phyloP scores from a whole-genome alignment of 1,284 basidiomycete species.

The Vanrija humicola region DNA sequence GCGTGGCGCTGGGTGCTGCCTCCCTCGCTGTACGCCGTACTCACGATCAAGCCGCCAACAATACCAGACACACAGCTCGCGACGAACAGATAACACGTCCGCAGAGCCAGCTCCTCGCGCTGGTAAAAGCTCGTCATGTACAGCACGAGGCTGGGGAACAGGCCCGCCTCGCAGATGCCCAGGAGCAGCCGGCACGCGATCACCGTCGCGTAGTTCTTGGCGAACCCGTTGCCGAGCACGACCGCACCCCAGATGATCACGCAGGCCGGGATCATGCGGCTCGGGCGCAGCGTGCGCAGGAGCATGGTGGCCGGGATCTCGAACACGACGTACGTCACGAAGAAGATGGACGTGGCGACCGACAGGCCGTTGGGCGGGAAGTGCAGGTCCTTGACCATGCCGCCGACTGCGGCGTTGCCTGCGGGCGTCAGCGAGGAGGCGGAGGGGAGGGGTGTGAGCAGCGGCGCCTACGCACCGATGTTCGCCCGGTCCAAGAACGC shows the following conservation, averaged over 20 bases:
- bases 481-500: slow-evolving; percentile 3
- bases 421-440: not conserved
- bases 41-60: slow-evolving; percentile 31
- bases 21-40: not conserved
- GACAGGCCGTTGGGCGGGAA: slow-evolving; percentile 5
- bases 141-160: slow-evolving; percentile 27
- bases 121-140: slow-evolving; percentile 27
- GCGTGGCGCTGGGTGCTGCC: not conserved
- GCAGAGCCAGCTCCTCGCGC: slow-evolving; percentile 26
- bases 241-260: slow-evolving; percentile 24
- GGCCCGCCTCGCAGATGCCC: slow-evolving; percentile 27
- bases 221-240: slow-evolving; percentile 19
- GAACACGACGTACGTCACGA: slow-evolving; percentile 30
- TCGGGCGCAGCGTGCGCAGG: slow-evolving; percentile 25
- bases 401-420: slow-evolving; percentile 9
- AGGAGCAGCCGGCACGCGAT: slow-evolving; percentile 25
- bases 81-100: slow-evolving; percentile 36
- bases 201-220: slow-evolving; percentile 21
- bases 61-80: slow-evolving; percentile 28
- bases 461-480: slow-evolving; percentile 3
- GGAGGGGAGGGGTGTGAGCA: not conserved
- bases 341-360: slow-evolving; percentile 19
- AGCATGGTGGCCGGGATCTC: slow-evolving; percentile 30
- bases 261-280: slow-evolving; percentile 10
- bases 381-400: slow-evolving; percentile 5